Percentiles rank a stretch among this genome's conserved stretches.
Conservation (phyloP, 2,329 filamentous ascomycete genomes). For the Fusarium sp. region DNA sequence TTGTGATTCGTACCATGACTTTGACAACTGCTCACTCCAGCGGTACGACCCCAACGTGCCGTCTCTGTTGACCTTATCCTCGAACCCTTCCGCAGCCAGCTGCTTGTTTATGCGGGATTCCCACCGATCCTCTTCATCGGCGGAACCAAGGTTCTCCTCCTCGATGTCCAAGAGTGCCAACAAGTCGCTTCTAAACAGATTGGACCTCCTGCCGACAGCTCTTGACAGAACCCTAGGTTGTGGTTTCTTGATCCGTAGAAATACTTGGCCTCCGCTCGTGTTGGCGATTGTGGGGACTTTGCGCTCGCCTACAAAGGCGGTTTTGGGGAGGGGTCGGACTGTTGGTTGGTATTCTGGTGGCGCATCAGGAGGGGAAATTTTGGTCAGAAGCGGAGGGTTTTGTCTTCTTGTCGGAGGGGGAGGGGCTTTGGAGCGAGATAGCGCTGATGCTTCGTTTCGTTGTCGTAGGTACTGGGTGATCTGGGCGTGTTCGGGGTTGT, state of each 20-base stretch:
- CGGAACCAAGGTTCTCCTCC: conserved; percentile 49
- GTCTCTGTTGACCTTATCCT: conserved; percentile 5
- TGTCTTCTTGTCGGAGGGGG: conserved; percentile 27
- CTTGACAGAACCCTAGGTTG: conserved; percentile 71
- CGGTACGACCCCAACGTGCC: conserved; percentile 44
- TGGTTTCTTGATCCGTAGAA: conserved; percentile 75
- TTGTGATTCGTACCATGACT: conserved; percentile 48
- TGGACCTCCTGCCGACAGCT: conserved; percentile 65
- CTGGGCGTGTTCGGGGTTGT: conserved; percentile 55
- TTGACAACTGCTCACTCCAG: conserved; percentile 46
- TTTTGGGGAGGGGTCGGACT: conserved; percentile 60
- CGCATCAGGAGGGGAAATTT: conserved; percentile 48
- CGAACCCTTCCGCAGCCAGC: conserved; percentile 31
- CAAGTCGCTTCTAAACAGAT: conserved; percentile 56
- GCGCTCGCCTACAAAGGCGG: conserved; percentile 53
- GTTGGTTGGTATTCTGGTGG: conserved; percentile 62
- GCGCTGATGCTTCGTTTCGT: conserved; percentile 33
- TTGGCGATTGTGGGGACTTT: conserved; percentile 68
- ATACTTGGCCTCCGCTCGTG: conserved; percentile 68
- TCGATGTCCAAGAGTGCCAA: conserved; percentile 53
- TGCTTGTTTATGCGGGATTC: conserved; percentile 53
- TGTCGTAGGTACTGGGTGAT: conserved; percentile 57
- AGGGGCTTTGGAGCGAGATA: conserved; percentile 33
- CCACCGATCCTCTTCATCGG: conserved; percentile 62
- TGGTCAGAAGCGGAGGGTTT: conserved; percentile 48